Evolutionary conservation across 2,329 filamentous ascomycete species (phyloP).

Genomic region (Phyllosticta citriasiana): DNA sequence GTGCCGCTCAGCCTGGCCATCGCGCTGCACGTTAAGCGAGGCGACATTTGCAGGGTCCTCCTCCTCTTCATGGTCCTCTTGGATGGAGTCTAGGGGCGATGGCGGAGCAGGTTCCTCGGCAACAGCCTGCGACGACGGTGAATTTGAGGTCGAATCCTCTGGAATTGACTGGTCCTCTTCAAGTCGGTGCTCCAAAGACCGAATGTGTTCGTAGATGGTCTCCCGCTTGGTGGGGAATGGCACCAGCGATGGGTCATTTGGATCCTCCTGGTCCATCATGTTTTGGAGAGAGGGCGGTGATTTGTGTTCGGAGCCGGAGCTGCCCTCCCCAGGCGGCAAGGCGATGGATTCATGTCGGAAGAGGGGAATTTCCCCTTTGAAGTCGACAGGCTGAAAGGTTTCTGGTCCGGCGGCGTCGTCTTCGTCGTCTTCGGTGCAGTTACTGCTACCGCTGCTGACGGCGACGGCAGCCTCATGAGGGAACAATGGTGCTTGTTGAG

Average conservation of each 20-base stretch:
- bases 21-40: background rate
- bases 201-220: constrained; percentile 24
- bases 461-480: constrained; percentile 16
- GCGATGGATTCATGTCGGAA: constrained; percentile 27
- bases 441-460: constrained; percentile 7
- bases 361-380: constrained; percentile 18
- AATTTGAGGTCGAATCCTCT: background rate
- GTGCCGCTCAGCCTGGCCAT: background rate
- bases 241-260: constrained; percentile 17
- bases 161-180: constrained; percentile 1
- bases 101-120: background rate
- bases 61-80: constrained; percentile 2
- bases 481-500: constrained; percentile 14
- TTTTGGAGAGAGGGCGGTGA: constrained; percentile 5
- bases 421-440: constrained; percentile 15
- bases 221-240: constrained; percentile 24
- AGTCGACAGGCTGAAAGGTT: constrained; percentile 4
- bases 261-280: constrained; percentile 5
- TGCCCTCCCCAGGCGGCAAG: constrained; percentile 15
- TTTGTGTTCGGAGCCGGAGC: background rate
- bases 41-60: background rate
- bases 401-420: constrained; percentile 16
- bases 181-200: constrained; percentile 5
- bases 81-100: constrained; percentile 7
- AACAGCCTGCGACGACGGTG: background rate